Base-by-base conservation (phyloP, 768 basidiomycete species). In the Calocybe indica region DNA sequence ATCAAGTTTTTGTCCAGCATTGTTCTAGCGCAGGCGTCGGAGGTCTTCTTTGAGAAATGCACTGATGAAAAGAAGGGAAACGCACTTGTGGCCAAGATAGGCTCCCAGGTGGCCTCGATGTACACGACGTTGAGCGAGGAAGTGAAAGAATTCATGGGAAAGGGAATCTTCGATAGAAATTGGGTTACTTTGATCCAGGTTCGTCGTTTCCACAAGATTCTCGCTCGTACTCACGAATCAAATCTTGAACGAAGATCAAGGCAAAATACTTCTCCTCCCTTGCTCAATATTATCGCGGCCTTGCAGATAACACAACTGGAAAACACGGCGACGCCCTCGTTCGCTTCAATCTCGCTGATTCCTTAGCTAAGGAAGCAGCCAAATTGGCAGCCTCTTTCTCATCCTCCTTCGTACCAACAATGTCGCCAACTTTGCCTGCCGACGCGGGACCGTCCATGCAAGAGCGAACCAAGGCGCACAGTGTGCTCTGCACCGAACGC, bases 41-140 rank as follows among this genome's bases (percentile, higher is more conserved):
- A 98, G 62, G 87, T 98, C 34, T 96, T 97, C 62, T 85, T 91
- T 56, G 96, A 98, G 70, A 95, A 94, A 60, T 87, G 88, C 58
- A 77, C 81, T n/a, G 85, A 89, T 22, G 93, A 94, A 75, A 94
- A 92, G 78, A 94, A 95, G 64, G 75, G 76, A 4, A 80, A 70
- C 50, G 76, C 82, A 0, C 74, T 99, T 34, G 76, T 94, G 2
- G 68, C 87, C 39, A 92, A 94, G 72, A 79, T 97, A 43, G 92
- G 82, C 0, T 76, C 85, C 13, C 92, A 95, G 59, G 78, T 87
- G 0, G 88, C 88, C 1, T 76, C 63, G 10, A 80, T 93, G 79
- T 99, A 97, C 59, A 78, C 75, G 0, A 72, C 81, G 0, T 72
- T 97, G n/a, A 74, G 72, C 5, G 96, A 99, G 51, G 92, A 97